Evolutionary conservation across 192 early-diverging fungal genomes (phyloP), one percentile per base, ranked within the genome.

Genomic region (Backusella parvicylindrica): DNA sequence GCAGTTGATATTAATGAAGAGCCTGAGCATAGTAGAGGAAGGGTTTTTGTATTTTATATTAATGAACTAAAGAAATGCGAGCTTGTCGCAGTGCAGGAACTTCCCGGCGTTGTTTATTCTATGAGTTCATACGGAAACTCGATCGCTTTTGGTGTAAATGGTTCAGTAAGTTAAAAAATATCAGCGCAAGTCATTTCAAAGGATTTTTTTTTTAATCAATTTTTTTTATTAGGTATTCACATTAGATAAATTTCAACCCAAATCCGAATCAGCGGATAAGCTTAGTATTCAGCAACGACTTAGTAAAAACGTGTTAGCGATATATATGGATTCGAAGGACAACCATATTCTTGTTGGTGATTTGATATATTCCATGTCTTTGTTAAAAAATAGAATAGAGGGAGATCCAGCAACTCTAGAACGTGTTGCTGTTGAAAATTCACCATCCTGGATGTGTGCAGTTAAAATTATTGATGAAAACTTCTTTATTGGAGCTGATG

Each of bases 261-360:
- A 78, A 7, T 15, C 64, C 1, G n/a, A 15, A 6, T 4, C 26
- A n/a, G 66, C 16, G 30, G 41, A 38, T 18, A 43, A 53, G 8
- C 84, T 49, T 79, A 74, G 23, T 81, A 60, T 82, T 67, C 76
- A 80, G 67, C 41, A 26, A 26, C 49, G 73, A 8, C 11, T 63
- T 2, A 86, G 85, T 71, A 87, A 89, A 23, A 88, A 91, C 73
- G 88, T 91, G 6, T 37, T 91, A 6, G 79, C 86, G 3, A 64
- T 94, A 6, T 83, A 80, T 18, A 28, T 96, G 36, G 85, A 89
- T 2, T 83, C 84, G 3, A 76, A 74, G 11, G 94, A 91, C 26
- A 90, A 96, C 68, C 86, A 86, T 31, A 77, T 98, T 30, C 70
- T 92, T 0, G 92, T 95, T 13, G 96, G 92, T 21, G 97, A 99